Base-by-base conservation (phyloP, 352 stramenopile species). In the Halophytophthora polymorphica region DNA sequence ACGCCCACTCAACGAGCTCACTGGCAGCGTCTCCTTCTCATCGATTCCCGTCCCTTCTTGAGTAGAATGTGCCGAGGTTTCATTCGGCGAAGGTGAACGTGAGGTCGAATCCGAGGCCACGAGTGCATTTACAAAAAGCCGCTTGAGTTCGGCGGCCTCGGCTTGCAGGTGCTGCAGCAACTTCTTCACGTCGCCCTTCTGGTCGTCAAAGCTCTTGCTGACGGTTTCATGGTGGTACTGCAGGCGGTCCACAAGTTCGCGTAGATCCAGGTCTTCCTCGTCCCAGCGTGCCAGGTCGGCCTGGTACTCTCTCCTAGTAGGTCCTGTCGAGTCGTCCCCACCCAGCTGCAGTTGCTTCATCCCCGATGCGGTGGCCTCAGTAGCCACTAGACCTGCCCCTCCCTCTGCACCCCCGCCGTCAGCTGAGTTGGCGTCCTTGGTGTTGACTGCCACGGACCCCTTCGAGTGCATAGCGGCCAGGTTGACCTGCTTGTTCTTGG, bases 221-320 rank as follows among this genome's bases (percentile, higher is more conserved):
- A 90, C 78, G 3, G 70, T 67, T 45, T 93, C 83, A 52, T 93
- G 83, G 42, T 93, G 80, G 35, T 79, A 83, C 47, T 91, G 80
- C 35, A 93, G 47, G 18, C 80, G 69, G 39, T 93, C 80, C 0
- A 91, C 67, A 1, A 93, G 71, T 19, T 91, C 78, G 3, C 80
- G 77, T 6, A 93, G 42, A 19, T 88, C 80, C 36, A 90, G 23
- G 25, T 89, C 80, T 56, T 93, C 83, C 19, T 91, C 78, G 39
- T 85, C 73, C 80, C 83, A 91, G 1, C 74, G 71, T 3, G 50
- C 67, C 14, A 90, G 66, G 17, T 90, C 76, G 13, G 75, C 58
- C 12, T 81, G 39, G 34, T 89, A 88, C 23, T 74, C 65, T 18
- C 50, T 49, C 1, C 34, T 6, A 41, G n/a, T n/a, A n/a, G n/a